Evolutionary conservation across 73 alveolate genomes (phyloP).

Genomic region (Uronychia setigera): DNA sequence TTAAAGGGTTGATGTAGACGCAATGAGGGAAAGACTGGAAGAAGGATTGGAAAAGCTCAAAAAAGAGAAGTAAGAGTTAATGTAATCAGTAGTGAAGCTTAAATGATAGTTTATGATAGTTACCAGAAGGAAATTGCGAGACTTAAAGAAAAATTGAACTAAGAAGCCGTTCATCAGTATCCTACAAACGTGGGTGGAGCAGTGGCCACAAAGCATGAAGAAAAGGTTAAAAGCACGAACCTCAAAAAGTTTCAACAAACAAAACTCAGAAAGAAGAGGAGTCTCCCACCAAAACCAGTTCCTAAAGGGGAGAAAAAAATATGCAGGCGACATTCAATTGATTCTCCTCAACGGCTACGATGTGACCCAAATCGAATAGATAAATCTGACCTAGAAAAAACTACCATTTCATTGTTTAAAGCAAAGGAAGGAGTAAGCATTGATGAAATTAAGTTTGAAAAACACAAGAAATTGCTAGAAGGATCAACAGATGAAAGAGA

Average conservation of each 20-base stretch:
- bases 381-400: too few species aligned
- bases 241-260: neutral
- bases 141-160: neutral
- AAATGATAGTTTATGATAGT: neutral
- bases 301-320: neutral
- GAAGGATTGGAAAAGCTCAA: neutral
- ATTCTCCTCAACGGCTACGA: neutral
- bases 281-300: neutral
- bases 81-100: neutral
- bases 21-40: neutral
- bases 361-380: neutral
- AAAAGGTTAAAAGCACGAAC: neutral
- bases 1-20: neutral
- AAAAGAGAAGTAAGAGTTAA: neutral
- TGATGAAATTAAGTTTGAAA: too few species aligned
- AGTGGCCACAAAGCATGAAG: neutral
- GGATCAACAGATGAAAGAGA: too few species aligned
- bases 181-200: neutral
- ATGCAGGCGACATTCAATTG: neutral
- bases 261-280: neutral
- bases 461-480: too few species aligned
- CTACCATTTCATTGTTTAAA: too few species aligned
- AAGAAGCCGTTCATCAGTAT: neutral
- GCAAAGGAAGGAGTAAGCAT: too few species aligned
- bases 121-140: neutral